phyloP scores from a whole-genome alignment of 805 yeast genomes.

The Ogataea siamensis region DNA sequence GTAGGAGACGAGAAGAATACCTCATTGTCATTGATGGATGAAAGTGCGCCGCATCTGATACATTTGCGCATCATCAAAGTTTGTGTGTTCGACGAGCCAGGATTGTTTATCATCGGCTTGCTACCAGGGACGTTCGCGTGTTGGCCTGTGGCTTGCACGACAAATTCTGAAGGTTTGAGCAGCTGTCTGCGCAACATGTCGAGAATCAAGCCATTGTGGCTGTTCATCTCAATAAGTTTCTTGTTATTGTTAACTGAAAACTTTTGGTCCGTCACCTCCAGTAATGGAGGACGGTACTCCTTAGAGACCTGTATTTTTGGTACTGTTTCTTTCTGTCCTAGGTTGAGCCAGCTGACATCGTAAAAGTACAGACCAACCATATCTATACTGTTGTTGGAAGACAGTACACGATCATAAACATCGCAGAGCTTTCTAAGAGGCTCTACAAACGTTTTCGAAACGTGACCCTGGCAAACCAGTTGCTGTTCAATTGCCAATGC shows the following conservation, averaged over 20 bases:
- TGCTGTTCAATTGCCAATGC: slow-evolving; percentile 57
- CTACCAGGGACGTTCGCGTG: slow-evolving; percentile 8
- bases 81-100: slow-evolving; percentile 7
- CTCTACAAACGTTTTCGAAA: slow-evolving; percentile 41
- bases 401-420: slow-evolving; percentile 40
- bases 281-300: slow-evolving; percentile 7
- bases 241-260: slow-evolving; percentile 17
- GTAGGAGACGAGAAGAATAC: slow-evolving; percentile 28
- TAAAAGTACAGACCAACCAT: slow-evolving; percentile 58
- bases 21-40: slow-evolving; percentile 35
- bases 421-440: slow-evolving; percentile 45
- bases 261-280: slow-evolving; percentile 24
- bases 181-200: slow-evolving; percentile 35
- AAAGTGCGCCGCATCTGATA: slow-evolving; percentile 35
- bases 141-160: background rate
- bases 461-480: slow-evolving; percentile 57
- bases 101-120: slow-evolving; percentile 5
- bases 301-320: slow-evolving; percentile 1
- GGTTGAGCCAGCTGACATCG: slow-evolving; percentile 63
- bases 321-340: slow-evolving; percentile 26
- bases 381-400: slow-evolving; percentile 43
- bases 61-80: slow-evolving; percentile 31
- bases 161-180: slow-evolving; percentile 29
- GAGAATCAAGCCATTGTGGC: slow-evolving; percentile 30
- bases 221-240: slow-evolving; percentile 21